Base-by-base conservation (phyloP, 1,284 basidiomycete species). In the Apiotrichum porosum region DNA sequence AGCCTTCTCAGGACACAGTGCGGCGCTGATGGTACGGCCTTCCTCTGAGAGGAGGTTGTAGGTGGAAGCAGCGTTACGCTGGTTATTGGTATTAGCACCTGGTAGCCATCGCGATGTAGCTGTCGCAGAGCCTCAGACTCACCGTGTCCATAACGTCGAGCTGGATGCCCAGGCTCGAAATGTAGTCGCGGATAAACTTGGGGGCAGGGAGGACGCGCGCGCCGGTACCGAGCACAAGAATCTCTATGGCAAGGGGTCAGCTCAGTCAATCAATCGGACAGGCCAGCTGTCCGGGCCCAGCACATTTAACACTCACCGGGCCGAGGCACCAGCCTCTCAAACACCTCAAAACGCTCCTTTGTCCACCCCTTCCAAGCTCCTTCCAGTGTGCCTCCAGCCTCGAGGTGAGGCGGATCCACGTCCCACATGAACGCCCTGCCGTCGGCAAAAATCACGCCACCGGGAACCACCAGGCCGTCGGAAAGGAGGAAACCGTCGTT, bases 81-180 rank as follows among this genome's bases (percentile, higher is more conserved):
- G 56, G 1, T 5, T 28, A 26, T 39, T 17, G 18, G 41, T 6
- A 36, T 44, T 34, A 44, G 37, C 33, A 23, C 4, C 26, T 6
- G 3, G 13, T 5, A 17, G 37, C 18, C 3, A 19, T 13, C 31
- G 13, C 26, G 10, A 33, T 9, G 6, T n/a, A n/a, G n/a, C n/a
- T n/a, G n/a, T n/a, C n/a, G n/a, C n/a, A n/a, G n/a, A n/a, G n/a
- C n/a, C n/a, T n/a, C n/a, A n/a, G n/a, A 78, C 84, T 52, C 63
- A 93, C 93, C 39, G 91, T 91, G 66, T 92, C 88, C 84, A 94
- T 90, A n/a, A 90, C 79, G 59, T 97, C 94, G 38, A 93, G 73
- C 63, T 92, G 89, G 52, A 97, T 88, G 6, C 93, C 93, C 32
- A 91, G 69, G 33, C 79, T 75, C 52, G 80, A 86, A 37, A 97